Base-by-base conservation (phyloP, 305 asterid species). In the Fraxinus floribunda region DNA sequence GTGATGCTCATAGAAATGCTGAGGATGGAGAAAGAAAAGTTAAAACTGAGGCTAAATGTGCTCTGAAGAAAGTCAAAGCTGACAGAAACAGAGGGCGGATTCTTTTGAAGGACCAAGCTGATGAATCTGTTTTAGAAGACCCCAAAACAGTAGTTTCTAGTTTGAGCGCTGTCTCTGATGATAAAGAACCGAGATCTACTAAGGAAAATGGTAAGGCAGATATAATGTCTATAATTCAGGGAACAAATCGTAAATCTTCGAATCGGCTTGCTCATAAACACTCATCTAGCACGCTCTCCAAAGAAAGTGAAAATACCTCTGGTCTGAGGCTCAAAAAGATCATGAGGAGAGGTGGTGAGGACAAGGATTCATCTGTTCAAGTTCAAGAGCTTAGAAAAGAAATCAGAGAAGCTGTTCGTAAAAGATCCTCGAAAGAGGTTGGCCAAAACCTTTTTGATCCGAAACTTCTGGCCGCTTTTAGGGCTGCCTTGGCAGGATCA, bases 251-350 rank as follows among this genome's bases (percentile, higher is more conserved):
- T 46, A 88, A 78, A 86, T 86, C 93, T 84, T 77, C 81, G 78
- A 92, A 88, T 86, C 89, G 84, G 86, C 80, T 66, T 78, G 87
- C 85, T 60, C 77, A 35, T 29, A 80, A 86, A 82, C 81, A 76
- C 81, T 81, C 87, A 73, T 84, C 89, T 30, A 81, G 80, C 70
- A 79, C 15, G 22, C 78, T 85, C 82, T 81, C 90, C 38, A 88
- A 79, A 76, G 95, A 92, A 84, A 84, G 86, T 85, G 98, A 90
- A 81, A 89, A 78, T 81, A 86, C 92, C 3, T 86, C 92, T 55
- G 92, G 97, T 64, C 87, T 96, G 87, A 91, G 99, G 93, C 91
- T 96, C 34, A 96, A 96, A 88, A 96, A 96, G 92, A 94, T 96
- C 81, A 89, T 96, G 98, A 91, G 98, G 84, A 90, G 98, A 88